phyloP scores from a whole-genome alignment of 306 rosid species.

The Vicia sativa region DNA sequence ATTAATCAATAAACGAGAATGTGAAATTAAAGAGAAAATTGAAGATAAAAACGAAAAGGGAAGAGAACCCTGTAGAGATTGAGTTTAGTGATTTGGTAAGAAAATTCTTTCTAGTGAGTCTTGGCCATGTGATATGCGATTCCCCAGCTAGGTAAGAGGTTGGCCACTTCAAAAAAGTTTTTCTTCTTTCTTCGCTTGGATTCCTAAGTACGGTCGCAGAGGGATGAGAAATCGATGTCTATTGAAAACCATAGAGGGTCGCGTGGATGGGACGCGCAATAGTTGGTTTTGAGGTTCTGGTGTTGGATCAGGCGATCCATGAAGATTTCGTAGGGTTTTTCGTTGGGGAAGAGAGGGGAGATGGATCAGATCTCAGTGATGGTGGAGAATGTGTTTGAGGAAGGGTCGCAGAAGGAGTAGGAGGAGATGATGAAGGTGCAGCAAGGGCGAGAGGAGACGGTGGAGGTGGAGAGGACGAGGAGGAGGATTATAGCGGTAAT shows the following conservation, averaged over 20 bases:
- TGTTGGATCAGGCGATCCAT: constrained; percentile 26
- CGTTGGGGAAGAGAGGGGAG: constrained; percentile 35
- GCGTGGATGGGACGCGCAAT: constrained; percentile 18
- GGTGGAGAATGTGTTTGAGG: constrained; percentile 45
- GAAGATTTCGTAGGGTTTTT: constrained; percentile 38
- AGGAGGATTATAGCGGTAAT: constrained; percentile 20
- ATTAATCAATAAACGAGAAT: not conserved
- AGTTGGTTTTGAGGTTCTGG: not conserved
- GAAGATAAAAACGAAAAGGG: not conserved
- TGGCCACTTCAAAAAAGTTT: constrained; percentile 90
- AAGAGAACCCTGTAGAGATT: no score
- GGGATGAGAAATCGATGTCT: constrained; percentile 66
- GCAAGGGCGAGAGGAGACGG: constrained; percentile 70
- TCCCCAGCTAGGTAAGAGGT: constrained; percentile 91
- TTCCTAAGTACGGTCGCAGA: constrained; percentile 89
- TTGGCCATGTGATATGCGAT: no score
- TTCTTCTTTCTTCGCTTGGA: constrained; percentile 84
- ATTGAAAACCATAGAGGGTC: constrained; percentile 43
- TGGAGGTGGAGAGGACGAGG: constrained; percentile 28
- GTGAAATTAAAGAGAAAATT: not conserved
- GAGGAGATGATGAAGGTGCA: constrained; percentile 69
- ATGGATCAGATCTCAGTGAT: constrained; percentile 55
- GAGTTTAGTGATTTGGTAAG: no score
- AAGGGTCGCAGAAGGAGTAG: constrained; percentile 60
- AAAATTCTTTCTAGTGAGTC: no score